A percentile compares a stretch with the other conserved stretches of the same genome.
Evolutionary conservation across 179 eudicot genomes (phyloP).

Genomic region (Drosera spatulata): DNA sequence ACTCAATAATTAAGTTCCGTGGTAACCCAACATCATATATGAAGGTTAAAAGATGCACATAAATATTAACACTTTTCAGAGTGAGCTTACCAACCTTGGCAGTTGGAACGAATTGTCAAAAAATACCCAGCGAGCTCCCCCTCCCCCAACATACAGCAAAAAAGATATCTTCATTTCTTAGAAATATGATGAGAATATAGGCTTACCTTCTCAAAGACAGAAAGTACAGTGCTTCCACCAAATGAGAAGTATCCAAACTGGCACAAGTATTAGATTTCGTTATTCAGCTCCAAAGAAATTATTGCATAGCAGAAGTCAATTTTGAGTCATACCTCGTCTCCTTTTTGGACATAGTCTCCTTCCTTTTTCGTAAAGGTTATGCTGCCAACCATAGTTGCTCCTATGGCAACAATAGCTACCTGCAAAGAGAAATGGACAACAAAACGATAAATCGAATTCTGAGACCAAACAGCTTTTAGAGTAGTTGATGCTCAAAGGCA

Average conservation of each 20-base stretch:
- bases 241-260: constrained; percentile 97
- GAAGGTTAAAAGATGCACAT: too few relatives aligned
- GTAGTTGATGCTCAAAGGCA: background rate
- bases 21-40: too few relatives aligned
- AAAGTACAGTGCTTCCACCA: constrained; percentile 96
- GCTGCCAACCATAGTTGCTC: constrained; percentile 99
- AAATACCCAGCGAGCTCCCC: constrained; percentile 1
- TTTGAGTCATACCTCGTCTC: constrained; percentile 58
- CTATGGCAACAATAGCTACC: constrained; percentile 99
- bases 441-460: too few relatives aligned
- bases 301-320: background rate
- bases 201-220: constrained; percentile 89
- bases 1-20: too few relatives aligned
- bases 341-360: constrained; percentile 71
- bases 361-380: constrained; percentile 60
- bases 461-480: background rate
- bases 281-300: background rate
- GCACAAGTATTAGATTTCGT: constrained; percentile 13
- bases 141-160: background rate
- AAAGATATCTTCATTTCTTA: too few relatives aligned
- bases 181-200: background rate
- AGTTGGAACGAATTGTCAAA: too few relatives aligned
- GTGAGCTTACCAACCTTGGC: too few relatives aligned
- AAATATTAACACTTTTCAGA: too few relatives aligned
- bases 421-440: constrained; percentile 18